Evolutionary conservation across 257 asterid species (phyloP).

Genomic region (Lavandula angustifolia): DNA sequence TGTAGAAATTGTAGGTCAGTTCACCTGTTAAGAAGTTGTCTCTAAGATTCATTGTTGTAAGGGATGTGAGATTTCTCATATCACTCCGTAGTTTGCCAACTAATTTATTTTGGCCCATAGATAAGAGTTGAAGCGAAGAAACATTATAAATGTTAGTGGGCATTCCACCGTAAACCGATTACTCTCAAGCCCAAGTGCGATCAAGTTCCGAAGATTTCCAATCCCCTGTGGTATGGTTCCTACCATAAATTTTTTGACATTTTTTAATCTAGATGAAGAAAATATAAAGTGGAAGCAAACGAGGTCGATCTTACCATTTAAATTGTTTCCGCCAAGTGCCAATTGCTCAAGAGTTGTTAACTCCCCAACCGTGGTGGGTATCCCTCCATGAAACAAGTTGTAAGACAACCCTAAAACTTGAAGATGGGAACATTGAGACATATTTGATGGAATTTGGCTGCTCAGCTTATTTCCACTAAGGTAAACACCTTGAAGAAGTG

Average conservation of each 20-base stretch:
- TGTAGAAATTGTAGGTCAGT: no score
- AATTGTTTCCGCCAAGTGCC: neutral
- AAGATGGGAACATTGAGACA: no score
- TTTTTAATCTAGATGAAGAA: neutral
- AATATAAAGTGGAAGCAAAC: neutral
- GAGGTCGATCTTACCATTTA: neutral
- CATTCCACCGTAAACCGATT: conserved; percentile 15
- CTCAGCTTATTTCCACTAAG: no score
- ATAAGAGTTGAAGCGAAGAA: conserved; percentile 15
- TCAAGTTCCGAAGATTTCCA: conserved; percentile 17
- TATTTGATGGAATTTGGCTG: no score
- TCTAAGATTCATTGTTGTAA: neutral
- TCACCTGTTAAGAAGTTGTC: conserved; percentile 18
- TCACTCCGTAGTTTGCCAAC: conserved; percentile 23
- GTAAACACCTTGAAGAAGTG: no score
- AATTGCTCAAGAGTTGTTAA: neutral
- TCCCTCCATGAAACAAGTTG: conserved; percentile 10
- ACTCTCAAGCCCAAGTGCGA: neutral
- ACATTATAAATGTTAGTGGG: conserved; percentile 24
- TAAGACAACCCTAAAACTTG: no score
- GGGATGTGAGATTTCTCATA: conserved; percentile 22
- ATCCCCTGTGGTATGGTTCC: conserved; percentile 27
- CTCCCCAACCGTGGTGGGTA: neutral
- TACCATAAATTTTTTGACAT: neutral
- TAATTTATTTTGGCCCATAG: neutral